These are phyloP conservation scores for Nemania diffusa DNA, from an alignment of 2,329 filamentous ascomycete species.

Conservation along the genomic window DNA sequence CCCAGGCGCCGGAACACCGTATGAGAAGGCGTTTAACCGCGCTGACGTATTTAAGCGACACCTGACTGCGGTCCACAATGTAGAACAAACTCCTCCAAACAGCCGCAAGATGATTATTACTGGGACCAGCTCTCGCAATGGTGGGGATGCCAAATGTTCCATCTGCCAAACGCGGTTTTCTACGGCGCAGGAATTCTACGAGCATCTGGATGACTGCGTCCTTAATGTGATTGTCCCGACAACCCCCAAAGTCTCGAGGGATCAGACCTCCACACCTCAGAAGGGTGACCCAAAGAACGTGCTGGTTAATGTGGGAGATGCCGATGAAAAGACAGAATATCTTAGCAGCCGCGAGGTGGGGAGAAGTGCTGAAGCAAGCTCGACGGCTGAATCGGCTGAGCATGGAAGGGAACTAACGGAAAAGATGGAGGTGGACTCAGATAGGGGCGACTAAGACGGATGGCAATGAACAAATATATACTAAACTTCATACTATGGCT, in stretches of 20 bases:
- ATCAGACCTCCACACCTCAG: slow-evolving; percentile 44
- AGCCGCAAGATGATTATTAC: slow-evolving; percentile 75
- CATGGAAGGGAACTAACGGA: slow-evolving; percentile 39
- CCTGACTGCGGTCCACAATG: slow-evolving; percentile 87
- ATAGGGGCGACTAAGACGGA: slow-evolving; percentile 36
- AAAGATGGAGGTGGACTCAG: slow-evolving; percentile 49
- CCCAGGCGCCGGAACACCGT: slow-evolving; percentile 85
- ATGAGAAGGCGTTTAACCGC: slow-evolving; percentile 95
- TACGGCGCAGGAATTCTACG: slow-evolving; percentile 95
- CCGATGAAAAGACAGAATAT: slow-evolving; percentile 39
- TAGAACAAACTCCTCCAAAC: slow-evolving; percentile 93
- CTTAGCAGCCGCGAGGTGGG: slow-evolving; percentile 30
- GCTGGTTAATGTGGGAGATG: slow-evolving; percentile 40
- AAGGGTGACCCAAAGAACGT: slow-evolving; percentile 41
- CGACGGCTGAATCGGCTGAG: slow-evolving; percentile 35
- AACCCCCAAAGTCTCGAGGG: slow-evolving; percentile 49
- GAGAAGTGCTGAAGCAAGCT: slow-evolving; percentile 34
- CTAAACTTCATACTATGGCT: neutral
- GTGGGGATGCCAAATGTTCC: slow-evolving; percentile 83
- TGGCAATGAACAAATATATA: neutral
- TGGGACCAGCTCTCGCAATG: slow-evolving; percentile 49
- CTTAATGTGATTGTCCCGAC: slow-evolving; percentile 67
- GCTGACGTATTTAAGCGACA: slow-evolving; percentile 97
- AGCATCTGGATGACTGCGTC: slow-evolving; percentile 82
- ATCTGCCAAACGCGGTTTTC: slow-evolving; percentile 84